phyloP scores from a whole-genome alignment of 352 stramenopile species.

The Phytopythium cucurbitacearum region DNA sequence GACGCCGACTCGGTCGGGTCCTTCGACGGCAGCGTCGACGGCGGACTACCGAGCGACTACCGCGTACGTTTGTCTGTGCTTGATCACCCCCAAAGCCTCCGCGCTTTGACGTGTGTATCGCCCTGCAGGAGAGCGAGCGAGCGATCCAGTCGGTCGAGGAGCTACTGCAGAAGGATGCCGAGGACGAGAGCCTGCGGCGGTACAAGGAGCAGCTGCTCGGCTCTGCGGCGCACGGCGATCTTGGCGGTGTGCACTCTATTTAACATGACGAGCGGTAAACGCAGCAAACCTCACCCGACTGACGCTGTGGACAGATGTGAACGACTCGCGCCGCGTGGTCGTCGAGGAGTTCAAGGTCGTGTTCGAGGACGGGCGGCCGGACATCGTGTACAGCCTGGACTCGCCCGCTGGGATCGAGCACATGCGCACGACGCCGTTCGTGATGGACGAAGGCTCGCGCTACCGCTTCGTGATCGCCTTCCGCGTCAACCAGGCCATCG shows the following conservation, averaged over 20 bases:
- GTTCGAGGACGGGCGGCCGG: constrained; percentile 63
- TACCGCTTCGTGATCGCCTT: constrained; percentile 87
- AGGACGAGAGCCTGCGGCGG: constrained; percentile 76
- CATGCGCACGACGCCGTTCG: constrained; percentile 71
- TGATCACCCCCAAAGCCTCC: background rate
- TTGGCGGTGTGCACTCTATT: constrained; percentile 40
- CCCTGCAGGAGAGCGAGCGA: constrained; percentile 51
- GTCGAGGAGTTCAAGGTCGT: constrained; percentile 85
- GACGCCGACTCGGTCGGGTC: constrained; percentile 15
- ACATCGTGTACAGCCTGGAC: constrained; percentile 74
- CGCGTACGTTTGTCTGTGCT: constrained; percentile 21
- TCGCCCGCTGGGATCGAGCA: constrained; percentile 61
- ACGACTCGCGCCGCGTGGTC: constrained; percentile 65
- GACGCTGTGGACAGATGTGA: constrained; percentile 27
- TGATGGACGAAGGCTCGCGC: constrained; percentile 63
- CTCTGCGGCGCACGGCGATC: constrained; percentile 69
- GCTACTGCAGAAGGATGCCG: constrained; percentile 68
- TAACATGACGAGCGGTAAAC: background rate
- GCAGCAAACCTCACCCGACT: background rate
- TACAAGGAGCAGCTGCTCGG: constrained; percentile 87
- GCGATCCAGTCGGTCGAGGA: constrained; percentile 65
- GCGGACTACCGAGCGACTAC: constrained; percentile 28
- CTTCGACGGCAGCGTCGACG: constrained; percentile 32
- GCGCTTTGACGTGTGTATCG: background rate
- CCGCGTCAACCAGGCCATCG: constrained; percentile 81